Percentiles rank a stretch among this genome's conserved stretches.
Conservation (phyloP, 768 basidiomycete genomes). For the Lentinula lateritia region DNA sequence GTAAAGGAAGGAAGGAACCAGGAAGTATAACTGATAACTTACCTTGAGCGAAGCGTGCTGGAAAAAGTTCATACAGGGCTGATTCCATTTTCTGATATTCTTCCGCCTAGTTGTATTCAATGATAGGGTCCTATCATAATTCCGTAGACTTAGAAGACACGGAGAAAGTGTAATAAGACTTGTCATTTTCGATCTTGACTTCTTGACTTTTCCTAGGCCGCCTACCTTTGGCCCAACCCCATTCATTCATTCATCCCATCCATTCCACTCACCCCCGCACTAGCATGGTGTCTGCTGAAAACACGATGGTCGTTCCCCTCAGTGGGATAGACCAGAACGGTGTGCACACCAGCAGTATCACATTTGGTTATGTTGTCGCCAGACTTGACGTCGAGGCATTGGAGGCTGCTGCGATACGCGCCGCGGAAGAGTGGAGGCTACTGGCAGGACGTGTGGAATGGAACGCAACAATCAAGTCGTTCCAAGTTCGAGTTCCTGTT, state of each 20-base stretch:
- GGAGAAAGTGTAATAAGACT: neutral
- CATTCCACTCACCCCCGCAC: neutral
- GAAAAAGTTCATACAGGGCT: too few relatives aligned
- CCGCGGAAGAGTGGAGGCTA: slow-evolving; percentile 2
- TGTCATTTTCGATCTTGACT: neutral
- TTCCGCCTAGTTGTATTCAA: neutral
- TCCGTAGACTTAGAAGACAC: neutral
- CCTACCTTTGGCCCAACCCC: neutral
- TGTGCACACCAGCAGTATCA: slow-evolving; percentile 5
- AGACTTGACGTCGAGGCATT: neutral
- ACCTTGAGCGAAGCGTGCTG: neutral
- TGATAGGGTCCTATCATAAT: neutral
- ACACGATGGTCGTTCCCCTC: slow-evolving; percentile 1
- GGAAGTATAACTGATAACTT: neutral
- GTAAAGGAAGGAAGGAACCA: neutral
- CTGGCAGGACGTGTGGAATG: slow-evolving; percentile 5
- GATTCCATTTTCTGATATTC: neutral
- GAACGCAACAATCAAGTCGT: neutral
- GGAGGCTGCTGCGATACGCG: neutral
- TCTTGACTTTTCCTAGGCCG: neutral
- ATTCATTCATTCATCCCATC: neutral
- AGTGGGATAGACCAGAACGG: slow-evolving; percentile 4
- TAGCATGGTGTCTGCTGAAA: neutral
- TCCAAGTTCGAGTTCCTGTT: neutral
- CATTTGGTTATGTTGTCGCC: slow-evolving; percentile 1